phyloP scores from a whole-genome alignment of 345 rosid species.

The Geranium brycei region DNA sequence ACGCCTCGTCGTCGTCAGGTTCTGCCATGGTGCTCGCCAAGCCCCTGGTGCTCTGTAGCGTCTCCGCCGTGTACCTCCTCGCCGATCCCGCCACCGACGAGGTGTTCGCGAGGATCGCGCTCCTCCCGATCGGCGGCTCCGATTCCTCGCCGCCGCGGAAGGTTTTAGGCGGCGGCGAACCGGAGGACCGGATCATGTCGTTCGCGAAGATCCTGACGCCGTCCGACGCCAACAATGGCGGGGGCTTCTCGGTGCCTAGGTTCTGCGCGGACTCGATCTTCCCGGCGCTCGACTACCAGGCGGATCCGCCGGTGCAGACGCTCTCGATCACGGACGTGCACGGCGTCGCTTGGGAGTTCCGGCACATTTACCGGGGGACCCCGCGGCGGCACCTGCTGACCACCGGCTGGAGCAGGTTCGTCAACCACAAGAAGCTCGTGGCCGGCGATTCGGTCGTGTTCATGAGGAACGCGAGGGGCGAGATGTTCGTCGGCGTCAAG shows the following conservation, averaged over 20 bases:
- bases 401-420: constrained; percentile 95
- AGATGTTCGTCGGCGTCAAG: constrained; percentile 16
- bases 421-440: constrained; percentile 65
- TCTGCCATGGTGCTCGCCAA: constrained; percentile 20
- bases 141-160: too few relatives aligned
- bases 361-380: constrained; percentile 44
- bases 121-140: constrained; percentile 15
- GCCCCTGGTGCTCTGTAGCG: constrained; percentile 44
- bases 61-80: constrained; percentile 59
- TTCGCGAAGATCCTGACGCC: constrained; percentile 70
- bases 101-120: constrained; percentile 42
- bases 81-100: constrained; percentile 74
- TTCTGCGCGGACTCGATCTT: constrained; percentile 80
- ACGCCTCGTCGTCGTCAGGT: constrained; percentile 48
- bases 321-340: constrained; percentile 54
- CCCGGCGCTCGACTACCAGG: constrained; percentile 54
- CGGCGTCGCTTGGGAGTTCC: constrained; percentile 58
- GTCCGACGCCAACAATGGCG: constrained; percentile 90
- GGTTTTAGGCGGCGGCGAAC: too few relatives aligned
- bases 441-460: constrained; percentile 85
- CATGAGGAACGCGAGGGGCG: constrained; percentile 45
- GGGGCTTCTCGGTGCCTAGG: constrained; percentile 90
- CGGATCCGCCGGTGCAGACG: constrained; percentile 74
- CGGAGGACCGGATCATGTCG: constrained; percentile 20
- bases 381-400: constrained; percentile 50